Conservation (phyloP, 345 rosid genomes). For the Syzygium aromaticum region DNA sequence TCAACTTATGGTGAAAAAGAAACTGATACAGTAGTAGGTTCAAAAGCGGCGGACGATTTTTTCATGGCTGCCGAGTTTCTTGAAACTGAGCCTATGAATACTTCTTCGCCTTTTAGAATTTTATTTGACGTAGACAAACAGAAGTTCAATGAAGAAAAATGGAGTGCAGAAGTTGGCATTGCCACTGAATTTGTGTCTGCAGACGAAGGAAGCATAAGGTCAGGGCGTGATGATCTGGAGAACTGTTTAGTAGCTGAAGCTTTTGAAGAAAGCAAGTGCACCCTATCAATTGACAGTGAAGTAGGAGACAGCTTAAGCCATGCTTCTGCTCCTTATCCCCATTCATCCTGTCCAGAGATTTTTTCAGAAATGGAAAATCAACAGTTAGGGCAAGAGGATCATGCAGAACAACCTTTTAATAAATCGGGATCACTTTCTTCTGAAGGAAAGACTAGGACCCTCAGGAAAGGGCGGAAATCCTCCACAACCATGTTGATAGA, state of each 20-base stretch:
- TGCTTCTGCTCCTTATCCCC: not conserved
- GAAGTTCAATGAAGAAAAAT: not conserved
- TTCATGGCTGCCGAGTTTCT: not conserved
- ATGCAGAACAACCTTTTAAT: not conserved
- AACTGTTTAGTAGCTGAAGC: not conserved
- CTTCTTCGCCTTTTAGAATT: conserved; percentile 8
- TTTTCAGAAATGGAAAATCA: not conserved
- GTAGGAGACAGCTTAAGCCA: not conserved
- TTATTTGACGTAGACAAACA: not conserved
- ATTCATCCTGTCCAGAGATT: not conserved
- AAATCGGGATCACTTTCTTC: not conserved
- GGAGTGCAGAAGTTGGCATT: not conserved
- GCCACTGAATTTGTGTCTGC: not conserved
- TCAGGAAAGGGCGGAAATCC: not conserved
- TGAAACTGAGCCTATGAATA: not conserved
- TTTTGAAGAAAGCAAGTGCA: not conserved
- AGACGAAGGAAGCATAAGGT: not conserved
- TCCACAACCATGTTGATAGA: not conserved
- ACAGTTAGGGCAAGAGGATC: conserved; percentile 7
- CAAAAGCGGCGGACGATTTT: not conserved
- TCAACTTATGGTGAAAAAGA: conserved; percentile 5
- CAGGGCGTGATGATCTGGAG: not conserved
- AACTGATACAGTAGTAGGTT: not conserved
- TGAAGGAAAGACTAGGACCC: not conserved
- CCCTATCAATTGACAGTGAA: not conserved